phyloP scores from a whole-genome alignment of 78 protist species.

The Trichosphaerium sp. region DNA sequence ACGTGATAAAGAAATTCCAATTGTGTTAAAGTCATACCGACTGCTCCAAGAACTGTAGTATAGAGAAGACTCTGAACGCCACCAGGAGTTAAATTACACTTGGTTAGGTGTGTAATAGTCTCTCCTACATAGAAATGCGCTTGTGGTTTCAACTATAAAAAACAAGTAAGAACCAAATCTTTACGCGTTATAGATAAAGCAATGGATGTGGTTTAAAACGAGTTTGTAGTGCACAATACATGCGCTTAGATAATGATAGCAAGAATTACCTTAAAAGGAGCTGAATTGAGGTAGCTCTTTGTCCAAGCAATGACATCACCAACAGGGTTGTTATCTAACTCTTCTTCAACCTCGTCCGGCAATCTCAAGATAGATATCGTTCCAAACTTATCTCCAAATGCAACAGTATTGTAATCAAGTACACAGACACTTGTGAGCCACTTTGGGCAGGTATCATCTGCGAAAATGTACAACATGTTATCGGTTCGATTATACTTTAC shows the following conservation, averaged over 20 bases:
- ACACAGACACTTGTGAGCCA: slow-evolving; percentile 38
- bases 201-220: too few relatives aligned
- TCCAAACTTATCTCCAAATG: slow-evolving; percentile 86
- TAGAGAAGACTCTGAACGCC: slow-evolving; percentile 50
- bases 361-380: slow-evolving; percentile 64
- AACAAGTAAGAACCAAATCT: too few relatives aligned
- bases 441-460: slow-evolving; percentile 81
- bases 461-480: slow-evolving; percentile 67
- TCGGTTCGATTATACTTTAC: slow-evolving; percentile 50
- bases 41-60: slow-evolving; percentile 51
- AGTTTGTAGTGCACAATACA: too few relatives aligned
- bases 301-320: slow-evolving; percentile 37
- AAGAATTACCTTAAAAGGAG: slow-evolving; percentile 18
- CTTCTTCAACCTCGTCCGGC: slow-evolving; percentile 48
- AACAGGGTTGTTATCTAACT: slow-evolving; percentile 65
- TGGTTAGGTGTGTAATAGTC: slow-evolving; percentile 46
- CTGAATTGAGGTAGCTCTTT: slow-evolving; percentile 28
- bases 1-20: background rate
- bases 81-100: slow-evolving; percentile 43
- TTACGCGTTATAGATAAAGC: background rate
- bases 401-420: slow-evolving; percentile 84
- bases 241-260: background rate
- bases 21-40: too few relatives aligned
- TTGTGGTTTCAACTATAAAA: slow-evolving; percentile 22
- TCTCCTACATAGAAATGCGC: slow-evolving; percentile 79